Conservation (phyloP, 352 stramenopile species). For the Globisporangium heterothallicum region DNA sequence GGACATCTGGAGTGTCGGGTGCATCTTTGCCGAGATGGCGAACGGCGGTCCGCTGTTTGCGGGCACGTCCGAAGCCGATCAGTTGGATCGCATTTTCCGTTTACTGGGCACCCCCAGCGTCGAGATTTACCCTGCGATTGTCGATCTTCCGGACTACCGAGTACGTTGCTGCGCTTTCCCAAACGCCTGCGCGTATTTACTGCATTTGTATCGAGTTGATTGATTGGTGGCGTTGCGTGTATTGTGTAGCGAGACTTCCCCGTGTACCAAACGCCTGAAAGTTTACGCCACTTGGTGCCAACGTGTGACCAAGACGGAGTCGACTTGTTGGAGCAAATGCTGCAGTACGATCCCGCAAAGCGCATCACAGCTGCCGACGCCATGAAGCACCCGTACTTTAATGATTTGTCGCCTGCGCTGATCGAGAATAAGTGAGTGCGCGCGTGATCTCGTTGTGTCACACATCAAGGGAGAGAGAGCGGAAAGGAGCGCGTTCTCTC, state of each 20-base stretch:
- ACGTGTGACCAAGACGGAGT: slow-evolving; percentile 88
- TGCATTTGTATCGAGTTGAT: slow-evolving; percentile 2
- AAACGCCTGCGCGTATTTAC: background rate
- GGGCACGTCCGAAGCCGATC: slow-evolving; percentile 95
- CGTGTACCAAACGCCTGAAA: slow-evolving; percentile 85
- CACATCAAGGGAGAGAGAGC: slow-evolving; percentile 3
- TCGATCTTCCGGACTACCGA: slow-evolving; percentile 96
- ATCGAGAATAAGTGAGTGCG: slow-evolving; percentile 45
- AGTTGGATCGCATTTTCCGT: slow-evolving; percentile 98
- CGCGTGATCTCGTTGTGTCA: background rate
- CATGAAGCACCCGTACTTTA: slow-evolving; percentile 97
- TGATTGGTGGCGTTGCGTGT: slow-evolving; percentile 3
- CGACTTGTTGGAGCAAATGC: slow-evolving; percentile 90
- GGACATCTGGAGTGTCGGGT: slow-evolving; percentile 99
- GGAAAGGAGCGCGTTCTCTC: slow-evolving; percentile 3
- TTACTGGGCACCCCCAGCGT: slow-evolving; percentile 93
- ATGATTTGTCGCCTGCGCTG: slow-evolving; percentile 80
- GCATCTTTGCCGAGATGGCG: slow-evolving; percentile 98
- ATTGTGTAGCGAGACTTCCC: slow-evolving; percentile 84
- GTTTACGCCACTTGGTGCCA: slow-evolving; percentile 87
- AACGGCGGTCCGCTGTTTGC: slow-evolving; percentile 93
- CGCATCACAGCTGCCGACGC: slow-evolving; percentile 93
- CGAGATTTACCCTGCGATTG: slow-evolving; percentile 94
- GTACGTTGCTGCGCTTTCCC: slow-evolving; percentile 30
- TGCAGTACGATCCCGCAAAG: slow-evolving; percentile 86